Percentiles rank a stretch among this genome's conserved stretches.
Conservation (phyloP, 2,329 filamentous ascomycete genomes). For the Calonectria montana region DNA sequence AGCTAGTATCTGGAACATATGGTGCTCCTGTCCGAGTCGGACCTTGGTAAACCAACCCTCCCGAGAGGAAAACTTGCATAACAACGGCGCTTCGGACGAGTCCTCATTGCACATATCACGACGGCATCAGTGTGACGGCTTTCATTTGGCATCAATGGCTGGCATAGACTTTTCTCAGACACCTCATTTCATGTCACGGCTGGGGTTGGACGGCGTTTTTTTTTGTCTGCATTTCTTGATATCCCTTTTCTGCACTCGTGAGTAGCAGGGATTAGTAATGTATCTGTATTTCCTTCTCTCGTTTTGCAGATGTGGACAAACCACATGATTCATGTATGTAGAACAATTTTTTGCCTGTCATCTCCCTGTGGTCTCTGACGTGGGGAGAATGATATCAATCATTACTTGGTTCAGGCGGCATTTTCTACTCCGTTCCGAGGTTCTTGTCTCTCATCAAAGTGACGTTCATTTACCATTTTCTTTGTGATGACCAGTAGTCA, state of each 20-base stretch:
- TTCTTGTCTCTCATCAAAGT: neutral
- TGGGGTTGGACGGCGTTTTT: conserved; percentile 47
- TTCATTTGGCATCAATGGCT: conserved; percentile 48
- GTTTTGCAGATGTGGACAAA: conserved; percentile 27
- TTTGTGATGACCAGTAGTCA: neutral
- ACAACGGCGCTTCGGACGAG: conserved; percentile 37
- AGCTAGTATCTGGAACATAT: conserved; percentile 71
- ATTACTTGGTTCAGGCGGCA: conserved; percentile 12
- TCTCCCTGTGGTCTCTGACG: conserved; percentile 12
- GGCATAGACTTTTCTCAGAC: conserved; percentile 50
- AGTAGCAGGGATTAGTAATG: conserved; percentile 38
- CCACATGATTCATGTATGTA: conserved; percentile 40
- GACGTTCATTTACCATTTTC: neutral
- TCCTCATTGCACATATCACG: conserved; percentile 46
- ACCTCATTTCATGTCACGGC: conserved; percentile 42
- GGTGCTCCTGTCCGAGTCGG: conserved; percentile 71
- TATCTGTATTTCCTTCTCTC: conserved; percentile 21
- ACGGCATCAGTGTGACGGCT: conserved; percentile 47
- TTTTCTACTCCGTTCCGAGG: neutral
- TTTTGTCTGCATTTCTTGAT: conserved; percentile 44
- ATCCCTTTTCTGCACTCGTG: conserved; percentile 43
- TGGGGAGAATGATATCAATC: conserved; percentile 12
- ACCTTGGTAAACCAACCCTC: conserved; percentile 60
- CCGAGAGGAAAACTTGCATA: conserved; percentile 37
- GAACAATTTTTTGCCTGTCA: conserved; percentile 22